Evolutionary conservation across 164 flowering plant species (phyloP).

Genomic region (Aristolochia californica): DNA sequence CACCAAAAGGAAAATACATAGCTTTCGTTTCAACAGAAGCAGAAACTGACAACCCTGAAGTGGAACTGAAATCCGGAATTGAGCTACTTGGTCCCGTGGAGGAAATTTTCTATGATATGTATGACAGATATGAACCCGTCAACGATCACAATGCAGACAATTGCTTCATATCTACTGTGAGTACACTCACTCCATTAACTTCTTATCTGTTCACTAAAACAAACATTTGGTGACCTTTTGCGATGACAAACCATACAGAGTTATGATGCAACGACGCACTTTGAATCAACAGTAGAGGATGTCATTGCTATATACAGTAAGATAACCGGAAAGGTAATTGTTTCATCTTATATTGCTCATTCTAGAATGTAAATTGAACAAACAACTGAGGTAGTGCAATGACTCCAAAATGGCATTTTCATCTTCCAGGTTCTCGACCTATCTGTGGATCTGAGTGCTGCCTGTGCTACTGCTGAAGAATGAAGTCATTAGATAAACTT

Average conservation of each 20-base stretch:
- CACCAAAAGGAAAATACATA: slow-evolving; percentile 86
- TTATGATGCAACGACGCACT: slow-evolving; percentile 79
- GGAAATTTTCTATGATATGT: slow-evolving; percentile 75
- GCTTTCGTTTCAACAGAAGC: slow-evolving; percentile 95
- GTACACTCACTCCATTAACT: slow-evolving; percentile 9
- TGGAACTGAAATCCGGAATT: slow-evolving; percentile 77
- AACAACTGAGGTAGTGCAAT: too few relatives aligned
- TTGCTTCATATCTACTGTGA: slow-evolving; percentile 85
- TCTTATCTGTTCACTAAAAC: neutral
- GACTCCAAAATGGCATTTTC: neutral
- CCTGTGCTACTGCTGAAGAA: slow-evolving; percentile 57
- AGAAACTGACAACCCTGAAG: slow-evolving; percentile 80
- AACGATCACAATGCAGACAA: slow-evolving; percentile 44
- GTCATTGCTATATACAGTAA: slow-evolving; percentile 60
- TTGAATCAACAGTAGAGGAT: slow-evolving; percentile 68
- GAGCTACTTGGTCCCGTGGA: slow-evolving; percentile 86
- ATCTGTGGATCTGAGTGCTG: slow-evolving; percentile 80
- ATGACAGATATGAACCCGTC: slow-evolving; percentile 73
- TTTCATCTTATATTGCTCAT: neutral
- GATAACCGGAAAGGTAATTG: slow-evolving; percentile 87
- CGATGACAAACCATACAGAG: slow-evolving; percentile 37
- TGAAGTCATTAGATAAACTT: slow-evolving; percentile 9
- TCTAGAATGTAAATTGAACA: too few relatives aligned
- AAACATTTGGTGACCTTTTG: neutral
- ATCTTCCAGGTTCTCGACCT: slow-evolving; percentile 46